Evolutionary conservation across 1,284 basidiomycete genomes (phyloP), one percentile per base, ranked within the genome.

Genomic region (Jaminaea rosea): DNA sequence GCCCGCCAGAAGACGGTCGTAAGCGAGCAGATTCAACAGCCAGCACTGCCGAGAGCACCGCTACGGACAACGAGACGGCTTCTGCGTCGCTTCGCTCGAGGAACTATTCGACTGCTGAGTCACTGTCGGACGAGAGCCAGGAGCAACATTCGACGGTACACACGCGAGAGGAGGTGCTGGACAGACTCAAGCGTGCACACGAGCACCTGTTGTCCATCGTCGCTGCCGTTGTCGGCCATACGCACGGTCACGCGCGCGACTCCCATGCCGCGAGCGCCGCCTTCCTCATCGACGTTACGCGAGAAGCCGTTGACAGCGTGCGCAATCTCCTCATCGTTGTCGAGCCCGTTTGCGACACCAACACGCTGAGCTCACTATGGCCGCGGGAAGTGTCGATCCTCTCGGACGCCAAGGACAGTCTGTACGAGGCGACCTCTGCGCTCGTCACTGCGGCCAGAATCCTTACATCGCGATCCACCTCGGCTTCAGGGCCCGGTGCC

Each of bases 221-320:
- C 65, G 92, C 93, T 10, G 91, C 91, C 2, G 92, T 98, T 74
- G 93, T 98, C 65, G 92, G 92, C 1, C 91, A 96, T 68, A 87
- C 90, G 1, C 92, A 98, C 70, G 88, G 87, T 13, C 88, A 97
- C 77, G 85, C 87, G 17, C 83, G 87, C 48, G 79, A 82, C 23
- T 87, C 87, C 17, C 89, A 94, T 74, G 63, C 68, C 1, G 87
- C 91, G 0, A 88, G 89, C 7, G 93, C 89, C 31, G 90, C 89
- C 0, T 86, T 91, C 63, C 81, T 97, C 73, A 91, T 96, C 73
- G 90, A 96, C 63, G 82, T 94, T 56, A 89, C 92, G 4, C 83
- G 86, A 46, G 89, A 94, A 76, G 87, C 91, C 24, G 88, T 97
- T 47, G 89, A 93, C 70, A 84, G 86, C 75, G 90, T 94, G 17